Percentiles rank a stretch among this genome's conserved stretches.
phyloP scores from a whole-genome alignment of 768 basidiomycete genomes.

The Russula olivacea region DNA sequence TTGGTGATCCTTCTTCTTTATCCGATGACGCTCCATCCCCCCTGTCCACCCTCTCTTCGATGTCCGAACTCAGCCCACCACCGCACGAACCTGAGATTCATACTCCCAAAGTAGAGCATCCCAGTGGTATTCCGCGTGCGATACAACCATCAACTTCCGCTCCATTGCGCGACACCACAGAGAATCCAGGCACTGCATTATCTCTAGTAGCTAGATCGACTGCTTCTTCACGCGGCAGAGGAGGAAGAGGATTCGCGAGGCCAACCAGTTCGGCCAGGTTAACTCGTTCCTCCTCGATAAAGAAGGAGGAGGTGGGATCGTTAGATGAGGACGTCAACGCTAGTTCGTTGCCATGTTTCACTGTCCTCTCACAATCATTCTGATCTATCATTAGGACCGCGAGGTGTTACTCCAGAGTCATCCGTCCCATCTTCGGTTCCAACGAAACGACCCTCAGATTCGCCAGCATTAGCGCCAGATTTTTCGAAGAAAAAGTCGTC shows the following conservation, averaged over 20 bases:
- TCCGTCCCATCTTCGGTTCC: constrained; percentile 4
- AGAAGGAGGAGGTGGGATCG: constrained; percentile 1
- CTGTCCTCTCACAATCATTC: not conserved
- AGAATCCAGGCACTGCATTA: not conserved
- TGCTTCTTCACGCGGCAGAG: not conserved
- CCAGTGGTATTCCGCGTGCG: not conserved
- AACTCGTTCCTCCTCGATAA: constrained; percentile 20
- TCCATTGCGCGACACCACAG: not conserved
- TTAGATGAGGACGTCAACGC: not conserved
- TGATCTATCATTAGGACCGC: constrained; percentile 9
- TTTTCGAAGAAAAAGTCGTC: constrained; percentile 5
- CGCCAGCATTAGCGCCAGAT: not conserved
- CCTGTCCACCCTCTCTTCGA: constrained; percentile 15
- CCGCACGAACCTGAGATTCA: not conserved
- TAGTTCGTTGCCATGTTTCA: constrained; percentile 12
- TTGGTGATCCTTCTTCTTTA: not conserved
- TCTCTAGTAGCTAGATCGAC: not conserved
- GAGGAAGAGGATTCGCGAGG: not conserved
- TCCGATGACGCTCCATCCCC: constrained; percentile 14
- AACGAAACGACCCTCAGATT: not conserved
- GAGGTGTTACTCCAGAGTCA: not conserved
- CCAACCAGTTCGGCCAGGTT: constrained; percentile 1
- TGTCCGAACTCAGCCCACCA: constrained; percentile 9
- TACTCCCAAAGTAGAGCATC: not conserved
- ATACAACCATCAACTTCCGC: not conserved